Evolutionary conservation across 106 monocot species (phyloP).

Genomic region (Acanthochlamys bracteata): DNA sequence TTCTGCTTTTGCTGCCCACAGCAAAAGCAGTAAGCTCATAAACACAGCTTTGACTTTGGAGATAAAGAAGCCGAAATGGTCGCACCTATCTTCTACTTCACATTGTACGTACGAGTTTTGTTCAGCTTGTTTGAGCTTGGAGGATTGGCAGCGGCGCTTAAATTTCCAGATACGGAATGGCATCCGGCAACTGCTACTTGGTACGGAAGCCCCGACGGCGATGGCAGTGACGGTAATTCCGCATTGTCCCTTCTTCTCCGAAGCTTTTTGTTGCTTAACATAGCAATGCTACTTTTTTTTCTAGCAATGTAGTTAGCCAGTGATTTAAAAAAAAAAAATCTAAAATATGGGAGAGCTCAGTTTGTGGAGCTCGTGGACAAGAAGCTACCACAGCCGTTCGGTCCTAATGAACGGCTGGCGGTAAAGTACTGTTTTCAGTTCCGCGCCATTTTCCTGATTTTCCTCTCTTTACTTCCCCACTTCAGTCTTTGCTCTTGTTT

Average conservation of each 20-base stretch:
- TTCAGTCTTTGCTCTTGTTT: too few relatives aligned
- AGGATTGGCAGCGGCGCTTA: background rate
- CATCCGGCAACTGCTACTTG: constrained; percentile 89
- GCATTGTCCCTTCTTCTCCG: background rate
- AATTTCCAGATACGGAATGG: constrained; percentile 41
- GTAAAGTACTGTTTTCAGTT: background rate
- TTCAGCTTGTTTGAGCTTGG: background rate
- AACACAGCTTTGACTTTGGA: background rate
- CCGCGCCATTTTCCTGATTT: too few relatives aligned
- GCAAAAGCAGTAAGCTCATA: background rate
- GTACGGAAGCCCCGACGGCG: constrained; percentile 94
- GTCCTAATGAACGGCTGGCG: background rate
- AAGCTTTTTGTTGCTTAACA: background rate
- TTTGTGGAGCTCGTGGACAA: background rate
- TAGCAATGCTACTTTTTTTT: background rate
- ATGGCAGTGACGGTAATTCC: constrained; percentile 86
- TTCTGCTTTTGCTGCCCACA: background rate
- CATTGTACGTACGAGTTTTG: background rate
- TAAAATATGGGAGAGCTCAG: too few relatives aligned
- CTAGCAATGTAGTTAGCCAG: background rate
- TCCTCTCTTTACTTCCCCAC: too few relatives aligned
- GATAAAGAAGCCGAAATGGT: background rate
- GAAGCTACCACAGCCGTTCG: background rate
- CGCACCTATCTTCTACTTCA: background rate
- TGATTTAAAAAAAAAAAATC: too few relatives aligned